phyloP scores from a whole-genome alignment of 2,329 filamentous ascomycete species.

The Neurospora sp. region DNA sequence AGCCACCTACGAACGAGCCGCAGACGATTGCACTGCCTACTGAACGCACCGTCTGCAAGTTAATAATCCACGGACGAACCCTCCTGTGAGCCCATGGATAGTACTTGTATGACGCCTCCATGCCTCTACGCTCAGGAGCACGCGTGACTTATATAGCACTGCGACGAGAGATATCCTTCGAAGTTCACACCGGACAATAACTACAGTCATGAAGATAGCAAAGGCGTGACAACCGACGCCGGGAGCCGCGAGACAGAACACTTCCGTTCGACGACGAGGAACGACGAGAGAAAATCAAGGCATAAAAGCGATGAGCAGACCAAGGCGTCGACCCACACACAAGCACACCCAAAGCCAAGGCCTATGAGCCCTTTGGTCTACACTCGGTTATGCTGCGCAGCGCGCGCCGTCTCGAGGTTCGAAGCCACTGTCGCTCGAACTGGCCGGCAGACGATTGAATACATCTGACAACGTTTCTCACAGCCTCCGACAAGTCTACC shows the following conservation, averaged over 20 bases:
- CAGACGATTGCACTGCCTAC: neutral
- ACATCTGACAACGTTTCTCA: neutral
- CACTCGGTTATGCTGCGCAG: neutral
- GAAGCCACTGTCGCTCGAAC: neutral
- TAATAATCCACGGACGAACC: no score
- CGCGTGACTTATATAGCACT: neutral
- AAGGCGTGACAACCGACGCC: neutral
- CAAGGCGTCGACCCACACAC: neutral
- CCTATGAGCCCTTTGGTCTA: no score
- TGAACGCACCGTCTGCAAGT: neutral
- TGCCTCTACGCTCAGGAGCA: neutral
- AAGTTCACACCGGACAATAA: neutral
- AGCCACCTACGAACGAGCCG: no score
- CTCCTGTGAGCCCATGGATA: neutral
- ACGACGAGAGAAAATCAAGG: no score
- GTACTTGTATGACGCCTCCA: neutral
- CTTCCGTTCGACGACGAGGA: neutral
- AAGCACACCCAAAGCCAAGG: neutral
- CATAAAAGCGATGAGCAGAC: neutral
- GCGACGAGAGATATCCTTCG: neutral
- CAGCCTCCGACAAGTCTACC: neutral
- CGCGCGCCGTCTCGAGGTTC: neutral
- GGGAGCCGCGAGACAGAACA: neutral
- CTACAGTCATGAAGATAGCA: accelerated
- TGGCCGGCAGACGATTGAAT: accelerated